Percentiles rank a stretch among this genome's conserved stretches.
Evolutionary conservation across 805 yeast species (phyloP).

Genomic region (Clavispora santaluciae): DNA sequence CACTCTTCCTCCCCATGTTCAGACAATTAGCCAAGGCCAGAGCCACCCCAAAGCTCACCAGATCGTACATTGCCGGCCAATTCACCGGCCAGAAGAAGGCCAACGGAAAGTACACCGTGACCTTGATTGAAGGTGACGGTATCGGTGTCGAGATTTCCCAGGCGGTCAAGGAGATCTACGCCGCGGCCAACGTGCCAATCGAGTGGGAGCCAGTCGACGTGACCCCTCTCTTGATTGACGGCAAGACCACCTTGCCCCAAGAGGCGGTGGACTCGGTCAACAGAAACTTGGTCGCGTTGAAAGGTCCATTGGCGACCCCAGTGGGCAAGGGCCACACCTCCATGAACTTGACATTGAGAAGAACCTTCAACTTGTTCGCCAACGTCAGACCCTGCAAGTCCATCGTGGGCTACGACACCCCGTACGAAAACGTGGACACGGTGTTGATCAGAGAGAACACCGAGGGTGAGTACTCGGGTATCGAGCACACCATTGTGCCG

Average conservation of each 20-base stretch:
- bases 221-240: conserved; percentile 85
- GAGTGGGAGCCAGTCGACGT: conserved; percentile 98
- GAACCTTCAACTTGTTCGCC: conserved; percentile 94
- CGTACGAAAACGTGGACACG: conserved; percentile 83
- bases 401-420: conserved; percentile 89
- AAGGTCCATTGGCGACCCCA: conserved; percentile 98
- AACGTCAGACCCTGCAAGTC: conserved; percentile 97
- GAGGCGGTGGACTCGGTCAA: conserved; percentile 90
- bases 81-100: conserved; percentile 60
- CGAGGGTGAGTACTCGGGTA: conserved; percentile 99
- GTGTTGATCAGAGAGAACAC: conserved; percentile 98
- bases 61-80: conserved; percentile 56
- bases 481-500: conserved; percentile 95
- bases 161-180: conserved; percentile 87
- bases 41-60: conserved; percentile 22
- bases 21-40: conserved; percentile 18
- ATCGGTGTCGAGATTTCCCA: conserved; percentile 94
- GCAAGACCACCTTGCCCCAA: conserved; percentile 89
- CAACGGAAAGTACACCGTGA: conserved; percentile 86
- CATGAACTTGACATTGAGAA: conserved; percentile 93
- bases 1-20: conserved; percentile 12
- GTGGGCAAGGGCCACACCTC: conserved; percentile 98
- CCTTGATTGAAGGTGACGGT: conserved; percentile 98
- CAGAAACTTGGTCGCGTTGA: conserved; percentile 89
- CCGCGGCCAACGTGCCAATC: conserved; percentile 92